Percentiles rank a stretch among this genome's conserved stretches.
Conservation (phyloP, 768 basidiomycete species). For the Russula dissimulans region DNA sequence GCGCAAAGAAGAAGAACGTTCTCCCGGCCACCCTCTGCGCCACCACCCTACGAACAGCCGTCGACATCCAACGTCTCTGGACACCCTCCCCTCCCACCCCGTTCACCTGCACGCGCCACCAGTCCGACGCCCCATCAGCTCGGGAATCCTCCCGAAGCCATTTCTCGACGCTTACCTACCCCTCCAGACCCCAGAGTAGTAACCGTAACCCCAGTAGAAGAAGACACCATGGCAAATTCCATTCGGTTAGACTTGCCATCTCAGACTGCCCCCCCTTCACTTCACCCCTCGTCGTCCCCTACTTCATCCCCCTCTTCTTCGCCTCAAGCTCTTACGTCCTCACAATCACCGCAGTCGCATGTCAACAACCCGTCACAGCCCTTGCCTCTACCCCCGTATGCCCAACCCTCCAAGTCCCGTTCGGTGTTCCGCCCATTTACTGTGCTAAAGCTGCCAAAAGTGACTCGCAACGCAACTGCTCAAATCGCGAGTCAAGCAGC, state of each 20-base stretch:
- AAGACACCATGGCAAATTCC: neutral
- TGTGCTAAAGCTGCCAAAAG: neutral
- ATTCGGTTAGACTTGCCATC: neutral
- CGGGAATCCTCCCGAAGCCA: neutral
- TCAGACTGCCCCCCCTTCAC: neutral
- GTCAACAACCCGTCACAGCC: neutral
- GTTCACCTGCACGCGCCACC: neutral
- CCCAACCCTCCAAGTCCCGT: neutral
- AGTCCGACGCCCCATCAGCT: neutral
- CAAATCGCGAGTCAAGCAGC: neutral
- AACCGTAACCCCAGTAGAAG: neutral
- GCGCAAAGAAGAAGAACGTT: neutral
- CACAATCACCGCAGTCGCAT: neutral
- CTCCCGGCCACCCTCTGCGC: neutral
- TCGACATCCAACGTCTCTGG: neutral
- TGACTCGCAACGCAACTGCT: neutral
- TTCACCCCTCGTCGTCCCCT: neutral
- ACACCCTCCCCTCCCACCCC: neutral
- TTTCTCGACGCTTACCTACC: neutral
- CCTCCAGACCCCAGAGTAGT: neutral
- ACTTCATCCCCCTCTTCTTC: neutral
- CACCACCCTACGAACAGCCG: neutral
- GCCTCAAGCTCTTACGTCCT: neutral
- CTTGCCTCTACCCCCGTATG: neutral
- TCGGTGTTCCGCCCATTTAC: constrained; percentile 1